phyloP scores from a whole-genome alignment of 139 green algal species.

The Micractinium sp. region DNA sequence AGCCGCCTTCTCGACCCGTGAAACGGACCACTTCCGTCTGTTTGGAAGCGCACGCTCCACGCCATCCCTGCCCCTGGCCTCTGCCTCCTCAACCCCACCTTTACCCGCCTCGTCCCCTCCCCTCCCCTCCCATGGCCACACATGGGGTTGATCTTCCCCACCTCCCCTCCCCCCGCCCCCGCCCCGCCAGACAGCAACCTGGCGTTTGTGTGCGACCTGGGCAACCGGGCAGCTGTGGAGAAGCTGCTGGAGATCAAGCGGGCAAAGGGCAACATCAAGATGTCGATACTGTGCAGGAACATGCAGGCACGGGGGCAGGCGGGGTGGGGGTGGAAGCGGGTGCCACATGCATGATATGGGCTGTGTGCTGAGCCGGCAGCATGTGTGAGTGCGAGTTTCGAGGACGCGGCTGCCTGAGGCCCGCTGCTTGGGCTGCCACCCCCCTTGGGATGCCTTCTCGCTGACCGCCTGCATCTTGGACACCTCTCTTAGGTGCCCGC shows the following conservation, averaged over 20 bases:
- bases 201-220: conserved; percentile 83
- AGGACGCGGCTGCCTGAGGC: conserved; percentile 5
- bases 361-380: background rate
- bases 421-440: background rate
- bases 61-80: too few species aligned
- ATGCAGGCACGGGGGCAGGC: conserved; percentile 44
- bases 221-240: conserved; percentile 69
- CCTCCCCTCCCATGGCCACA: background rate
- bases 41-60: too few species aligned
- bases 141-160: background rate
- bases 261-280: conserved; percentile 74
- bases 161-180: background rate
- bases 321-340: background rate
- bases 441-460: too few species aligned
- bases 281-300: conserved; percentile 75
- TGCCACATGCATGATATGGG: too few species aligned
- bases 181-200: conserved; percentile 70
- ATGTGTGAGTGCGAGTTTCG: background rate
- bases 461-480: background rate
- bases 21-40: too few species aligned
- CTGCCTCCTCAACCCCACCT: too few species aligned
- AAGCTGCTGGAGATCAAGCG: conserved; percentile 77
- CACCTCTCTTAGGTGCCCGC: background rate
- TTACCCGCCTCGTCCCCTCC: too few species aligned
- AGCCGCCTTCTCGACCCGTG: background rate